A percentile compares a stretch with the other conserved stretches of the same genome.
These are phyloP conservation scores for Trametes elegans DNA, from an alignment of 768 basidiomycete species.

Conservation along the genomic window DNA sequence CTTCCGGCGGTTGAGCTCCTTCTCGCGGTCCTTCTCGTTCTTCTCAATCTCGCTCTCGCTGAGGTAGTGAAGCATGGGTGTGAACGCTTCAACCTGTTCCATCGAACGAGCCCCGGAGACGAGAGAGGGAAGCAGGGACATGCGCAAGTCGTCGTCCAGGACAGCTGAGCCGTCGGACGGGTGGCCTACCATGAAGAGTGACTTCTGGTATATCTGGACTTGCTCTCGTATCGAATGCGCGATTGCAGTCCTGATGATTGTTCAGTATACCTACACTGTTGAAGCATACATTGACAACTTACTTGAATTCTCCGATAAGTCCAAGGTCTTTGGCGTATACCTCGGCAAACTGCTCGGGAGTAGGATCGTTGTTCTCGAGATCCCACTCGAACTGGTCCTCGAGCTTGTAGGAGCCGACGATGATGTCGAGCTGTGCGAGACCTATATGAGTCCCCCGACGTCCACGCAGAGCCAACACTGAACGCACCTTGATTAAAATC, in stretches of 20 bases:
- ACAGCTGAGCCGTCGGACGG: conserved; percentile 75
- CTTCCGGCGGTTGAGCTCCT: conserved; percentile 82
- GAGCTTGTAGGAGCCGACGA: conserved; percentile 88
- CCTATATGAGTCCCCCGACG: neutral
- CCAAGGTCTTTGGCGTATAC: conserved; percentile 86
- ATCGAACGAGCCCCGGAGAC: conserved; percentile 66
- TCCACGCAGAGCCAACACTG: neutral
- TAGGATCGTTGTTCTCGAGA: conserved; percentile 71
- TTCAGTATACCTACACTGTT: neutral
- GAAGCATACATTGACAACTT: conserved; percentile 29
- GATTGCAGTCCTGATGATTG: conserved; percentile 73
- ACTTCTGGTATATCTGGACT: conserved; percentile 87
- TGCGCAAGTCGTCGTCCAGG: conserved; percentile 88
- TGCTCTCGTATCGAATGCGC: conserved; percentile 96
- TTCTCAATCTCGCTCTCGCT: conserved; percentile 87
- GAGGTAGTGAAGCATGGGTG: conserved; percentile 86
- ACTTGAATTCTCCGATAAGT: conserved; percentile 90
- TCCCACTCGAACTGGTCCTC: conserved; percentile 99
- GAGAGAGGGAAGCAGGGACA: conserved; percentile 85
- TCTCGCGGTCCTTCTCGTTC: conserved; percentile 91
- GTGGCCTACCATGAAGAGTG: conserved; percentile 86
- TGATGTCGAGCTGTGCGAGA: conserved; percentile 79
- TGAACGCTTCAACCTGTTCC: conserved; percentile 77
- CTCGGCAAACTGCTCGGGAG: conserved; percentile 91
- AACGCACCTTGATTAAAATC: conserved; percentile 83